Percentiles rank a stretch among this genome's conserved stretches.
Evolutionary conservation across 306 rosid species (phyloP).

Genomic region (Begonia fuchsioides): DNA sequence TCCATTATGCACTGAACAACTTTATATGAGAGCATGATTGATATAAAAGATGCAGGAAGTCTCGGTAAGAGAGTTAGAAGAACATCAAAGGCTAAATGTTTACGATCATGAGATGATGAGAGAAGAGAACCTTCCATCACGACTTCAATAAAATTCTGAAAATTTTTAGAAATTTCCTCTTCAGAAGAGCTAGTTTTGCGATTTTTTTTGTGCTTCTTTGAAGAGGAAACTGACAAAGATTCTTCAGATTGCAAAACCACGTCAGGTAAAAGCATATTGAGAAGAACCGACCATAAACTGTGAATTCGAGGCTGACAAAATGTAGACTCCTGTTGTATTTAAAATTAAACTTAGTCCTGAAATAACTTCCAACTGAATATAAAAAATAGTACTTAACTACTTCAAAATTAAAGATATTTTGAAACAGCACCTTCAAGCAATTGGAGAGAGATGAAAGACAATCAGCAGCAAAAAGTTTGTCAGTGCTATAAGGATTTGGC

Average conservation of each 20-base stretch:
- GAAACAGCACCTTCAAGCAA: conserved; percentile 60
- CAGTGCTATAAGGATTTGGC: conserved; percentile 52
- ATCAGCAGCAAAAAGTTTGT: conserved; percentile 46
- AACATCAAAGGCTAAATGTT: conserved; percentile 71
- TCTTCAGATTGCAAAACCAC: conserved; percentile 55
- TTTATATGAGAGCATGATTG: conserved; percentile 55
- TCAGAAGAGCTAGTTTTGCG: conserved; percentile 70
- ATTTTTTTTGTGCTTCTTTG: conserved; percentile 72
- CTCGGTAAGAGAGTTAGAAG: conserved; percentile 58
- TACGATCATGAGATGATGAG: conserved; percentile 93
- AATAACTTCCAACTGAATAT: background rate
- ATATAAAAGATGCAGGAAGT: conserved; percentile 65
- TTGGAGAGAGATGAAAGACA: conserved; percentile 54
- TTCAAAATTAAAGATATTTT: background rate
- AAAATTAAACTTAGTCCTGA: conserved; percentile 6
- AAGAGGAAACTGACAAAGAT: conserved; percentile 46
- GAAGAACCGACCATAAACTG: conserved; percentile 71
- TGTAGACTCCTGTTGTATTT: conserved; percentile 69
- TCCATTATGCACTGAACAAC: conserved; percentile 84
- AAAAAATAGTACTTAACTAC: background rate
- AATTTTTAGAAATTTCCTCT: conserved; percentile 53
- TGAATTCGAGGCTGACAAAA: conserved; percentile 95
- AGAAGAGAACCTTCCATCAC: conserved; percentile 85
- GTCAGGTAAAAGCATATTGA: conserved; percentile 54
- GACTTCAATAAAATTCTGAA: conserved; percentile 55